Evolutionary conservation across 306 rosid species (phyloP), one percentile per base, ranked within the genome.

Genomic region (Medicago lupulina): DNA sequence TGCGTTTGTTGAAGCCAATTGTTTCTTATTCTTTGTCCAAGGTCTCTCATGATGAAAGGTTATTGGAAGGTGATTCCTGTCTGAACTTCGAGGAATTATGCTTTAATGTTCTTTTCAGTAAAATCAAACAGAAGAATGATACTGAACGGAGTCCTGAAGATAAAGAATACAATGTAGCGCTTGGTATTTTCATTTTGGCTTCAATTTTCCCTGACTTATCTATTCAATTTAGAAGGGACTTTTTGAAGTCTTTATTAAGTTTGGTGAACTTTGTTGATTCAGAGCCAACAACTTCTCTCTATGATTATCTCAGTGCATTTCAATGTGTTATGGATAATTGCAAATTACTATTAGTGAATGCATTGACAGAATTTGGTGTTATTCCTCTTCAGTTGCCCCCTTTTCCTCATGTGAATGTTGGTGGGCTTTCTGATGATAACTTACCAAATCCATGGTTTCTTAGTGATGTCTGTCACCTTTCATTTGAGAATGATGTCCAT

Each of bases 71-170:
- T 74, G 96, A 85, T 82, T 85, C 89, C 47, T 91, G 93, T 77
- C 87, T 81, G 70, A 88, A 91, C 84, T 91, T 89, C 16, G 98
- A 93, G 87, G 87, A 95, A 47, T 83, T 91, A 80, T 93, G 98
- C 85, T 93, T 93, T 82, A 76, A 78, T 85, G 91, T 79, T 81
- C 91, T 93, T 81, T 82, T 89, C 70, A 65, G 41, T 46, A 82
- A 88, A 80, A 86, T 93, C 44, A 86, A 83, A 75, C 80, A 80
- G 67, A 67, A 83, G 77, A 44, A 59, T 78, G 87, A 83, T 81
- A 78, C 63, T 9, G 77, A 64, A 72, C 84, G 73, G 5, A 34
- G 5, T 70, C 83, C 90, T 68, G 75, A 80, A 16, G 91, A 72
- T 47, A 85, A 84, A 80, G 74, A 74, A 53, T 81, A 64, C 80